Conservation (phyloP, 202 grass and related monocot genomes). For the Dendrocalamus latiflorus region DNA sequence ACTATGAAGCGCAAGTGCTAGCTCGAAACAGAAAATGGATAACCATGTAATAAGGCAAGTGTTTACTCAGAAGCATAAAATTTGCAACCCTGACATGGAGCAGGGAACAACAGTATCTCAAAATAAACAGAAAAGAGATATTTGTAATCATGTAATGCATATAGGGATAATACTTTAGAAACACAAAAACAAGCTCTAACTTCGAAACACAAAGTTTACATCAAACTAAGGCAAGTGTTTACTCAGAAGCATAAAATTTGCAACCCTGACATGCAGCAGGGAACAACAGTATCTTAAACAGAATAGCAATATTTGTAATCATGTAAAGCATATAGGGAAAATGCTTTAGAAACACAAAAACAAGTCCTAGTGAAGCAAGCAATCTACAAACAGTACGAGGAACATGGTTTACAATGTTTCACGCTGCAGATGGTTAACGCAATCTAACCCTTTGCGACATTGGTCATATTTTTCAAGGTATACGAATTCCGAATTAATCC, state of each 20-base stretch:
- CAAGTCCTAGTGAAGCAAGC: neutral
- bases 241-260: neutral
- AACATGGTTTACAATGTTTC: constrained; percentile 2
- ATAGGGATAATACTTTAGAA: too few species aligned
- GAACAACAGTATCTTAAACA: neutral
- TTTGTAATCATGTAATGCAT: too few species aligned
- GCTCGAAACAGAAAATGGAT: neutral
- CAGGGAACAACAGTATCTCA: too few species aligned
- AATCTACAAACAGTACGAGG: neutral
- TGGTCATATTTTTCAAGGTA: too few species aligned
- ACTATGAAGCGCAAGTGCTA: neutral
- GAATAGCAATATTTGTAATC: neutral
- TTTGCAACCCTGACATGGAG: too few species aligned
- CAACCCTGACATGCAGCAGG: neutral
- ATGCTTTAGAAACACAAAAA: neutral
- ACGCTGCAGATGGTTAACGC: neutral
- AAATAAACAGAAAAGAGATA: too few species aligned
- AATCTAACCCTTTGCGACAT: neutral
- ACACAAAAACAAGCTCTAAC: too few species aligned
- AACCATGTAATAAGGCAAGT: neutral
- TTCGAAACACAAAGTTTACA: too few species aligned
- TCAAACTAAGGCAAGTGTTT: too few species aligned
- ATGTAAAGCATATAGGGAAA: neutral
- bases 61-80: too few species aligned
- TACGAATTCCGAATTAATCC: too few species aligned